Conservation (phyloP, 306 rosid genomes). For the Cicer cuneatum region DNA sequence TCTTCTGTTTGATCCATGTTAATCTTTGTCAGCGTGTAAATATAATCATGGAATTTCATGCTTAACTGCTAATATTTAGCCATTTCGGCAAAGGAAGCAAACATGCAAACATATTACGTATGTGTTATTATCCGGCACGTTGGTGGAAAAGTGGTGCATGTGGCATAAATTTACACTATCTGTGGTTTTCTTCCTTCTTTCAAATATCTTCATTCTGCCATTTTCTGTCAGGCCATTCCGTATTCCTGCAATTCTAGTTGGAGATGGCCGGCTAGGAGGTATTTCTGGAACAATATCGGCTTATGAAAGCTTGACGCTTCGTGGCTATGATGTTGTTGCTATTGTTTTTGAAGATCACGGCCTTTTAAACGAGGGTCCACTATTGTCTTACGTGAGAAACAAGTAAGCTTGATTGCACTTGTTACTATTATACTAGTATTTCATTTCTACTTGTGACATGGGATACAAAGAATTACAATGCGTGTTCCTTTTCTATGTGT, state of each 20-base stretch:
- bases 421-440: background rate
- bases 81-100: constrained; percentile 14
- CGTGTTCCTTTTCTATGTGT: background rate
- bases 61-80: constrained; percentile 10
- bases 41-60: constrained; percentile 3
- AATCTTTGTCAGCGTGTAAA: constrained; percentile 15
- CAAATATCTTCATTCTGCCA: constrained; percentile 37
- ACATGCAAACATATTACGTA: background rate
- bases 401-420: constrained; percentile 55
- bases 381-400: constrained; percentile 68
- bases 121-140: background rate
- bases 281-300: constrained; percentile 95
- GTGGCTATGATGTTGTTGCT: constrained; percentile 88
- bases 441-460: constrained; percentile 36
- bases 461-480: background rate
- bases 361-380: constrained; percentile 82
- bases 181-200: background rate
- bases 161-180: background rate
- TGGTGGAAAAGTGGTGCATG: constrained; percentile 14
- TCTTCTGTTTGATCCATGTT: constrained; percentile 20
- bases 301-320: constrained; percentile 80
- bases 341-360: constrained; percentile 84
- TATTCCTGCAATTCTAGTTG: constrained; percentile 86
- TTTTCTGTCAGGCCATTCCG: constrained; percentile 75
- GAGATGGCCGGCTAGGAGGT: constrained; percentile 93